These are phyloP conservation scores for Leptographium flavum DNA, from an alignment of 2,329 filamentous ascomycete genomes.

Conservation along the genomic window DNA sequence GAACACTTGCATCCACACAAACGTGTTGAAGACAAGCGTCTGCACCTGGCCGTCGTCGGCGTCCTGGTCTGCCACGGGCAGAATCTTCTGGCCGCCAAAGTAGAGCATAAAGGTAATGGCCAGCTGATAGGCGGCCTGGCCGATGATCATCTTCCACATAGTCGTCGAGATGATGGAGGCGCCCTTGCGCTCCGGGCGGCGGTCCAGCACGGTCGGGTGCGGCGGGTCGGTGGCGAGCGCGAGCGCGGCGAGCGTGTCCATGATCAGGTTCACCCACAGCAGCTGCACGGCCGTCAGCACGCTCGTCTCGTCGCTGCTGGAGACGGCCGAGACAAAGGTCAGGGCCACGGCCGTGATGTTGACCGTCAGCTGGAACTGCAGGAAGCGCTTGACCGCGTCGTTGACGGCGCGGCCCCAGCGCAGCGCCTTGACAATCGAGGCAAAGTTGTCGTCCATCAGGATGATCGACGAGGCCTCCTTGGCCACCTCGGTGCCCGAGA, in stretches of 20 bases:
- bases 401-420: conserved; percentile 70
- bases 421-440: conserved; percentile 71
- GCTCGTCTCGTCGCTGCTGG: conserved; percentile 51
- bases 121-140: conserved; percentile 82
- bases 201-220: conserved; percentile 62
- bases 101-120: conserved; percentile 67
- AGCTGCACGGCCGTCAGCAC: conserved; percentile 83
- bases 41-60: conserved; percentile 36
- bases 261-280: conserved; percentile 93
- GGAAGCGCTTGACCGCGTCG: conserved; percentile 63
- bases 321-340: conserved; percentile 77
- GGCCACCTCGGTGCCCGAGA: conserved; percentile 68
- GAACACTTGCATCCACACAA: conserved; percentile 99
- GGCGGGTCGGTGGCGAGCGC: conserved; percentile 86
- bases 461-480: conserved; percentile 79
- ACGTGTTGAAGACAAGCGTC: conserved; percentile 91
- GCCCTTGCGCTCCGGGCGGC: conserved; percentile 50
- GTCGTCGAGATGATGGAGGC: conserved; percentile 61
- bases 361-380: conserved; percentile 69
- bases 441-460: conserved; percentile 78
- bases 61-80: conserved; percentile 26
- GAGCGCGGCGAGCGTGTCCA: conserved; percentile 87
- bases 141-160: conserved; percentile 99
- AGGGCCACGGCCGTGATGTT: conserved; percentile 83
- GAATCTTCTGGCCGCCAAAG: conserved; percentile 27